Evolutionary conservation across 148 eudicot species (phyloP), one percentile per base, ranked within the genome.

Genomic region (Dysphania ambrosioides): DNA sequence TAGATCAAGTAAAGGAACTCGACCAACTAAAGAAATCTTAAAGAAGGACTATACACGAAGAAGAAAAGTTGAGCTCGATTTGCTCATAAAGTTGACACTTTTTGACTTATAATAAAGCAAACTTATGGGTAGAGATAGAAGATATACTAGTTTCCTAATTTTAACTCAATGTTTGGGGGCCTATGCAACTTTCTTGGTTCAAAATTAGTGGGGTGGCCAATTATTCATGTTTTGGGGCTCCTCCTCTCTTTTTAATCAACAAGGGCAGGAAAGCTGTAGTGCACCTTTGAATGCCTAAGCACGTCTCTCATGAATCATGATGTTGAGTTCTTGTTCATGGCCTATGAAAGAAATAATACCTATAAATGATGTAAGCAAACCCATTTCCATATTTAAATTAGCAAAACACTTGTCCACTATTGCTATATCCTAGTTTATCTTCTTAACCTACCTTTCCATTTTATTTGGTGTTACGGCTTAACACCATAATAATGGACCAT

Each of bases 71-170:
- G 63, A 58, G 63, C 63, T 58, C 63, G 15, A 58, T 24, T 59
- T 59, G 63, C 63, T 26, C 23, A 59, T 24, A 59, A 59, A 59
- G 63, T 59, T 1, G 6, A 3, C 26, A 59, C 32, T 59, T 59
- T 59, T 59, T 59, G 23, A 59, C 63, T 59, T 59, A 27, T 59
- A 24, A 59, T 19, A 59, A 59, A 59, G 63, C 63, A 59, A 59
- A 0, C 56, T 59, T 59, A 59, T 59, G 63, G 63, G 63, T 26
- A 0, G 63, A 59, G 27, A 59, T 53, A 19, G 8, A 38, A 38
- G n/a, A n/a, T n/a, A n/a, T n/a, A n/a, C n/a, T 13, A 8, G 27
- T 59, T 59, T 24, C 26, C 16, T 59, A 2, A 59, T 59, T 16
- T 53, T 59, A 59, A 32, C 16, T 59, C 63, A 59, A 29, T 24